Conservation (phyloP, 345 rosid species). For the Garcia nutans region DNA sequence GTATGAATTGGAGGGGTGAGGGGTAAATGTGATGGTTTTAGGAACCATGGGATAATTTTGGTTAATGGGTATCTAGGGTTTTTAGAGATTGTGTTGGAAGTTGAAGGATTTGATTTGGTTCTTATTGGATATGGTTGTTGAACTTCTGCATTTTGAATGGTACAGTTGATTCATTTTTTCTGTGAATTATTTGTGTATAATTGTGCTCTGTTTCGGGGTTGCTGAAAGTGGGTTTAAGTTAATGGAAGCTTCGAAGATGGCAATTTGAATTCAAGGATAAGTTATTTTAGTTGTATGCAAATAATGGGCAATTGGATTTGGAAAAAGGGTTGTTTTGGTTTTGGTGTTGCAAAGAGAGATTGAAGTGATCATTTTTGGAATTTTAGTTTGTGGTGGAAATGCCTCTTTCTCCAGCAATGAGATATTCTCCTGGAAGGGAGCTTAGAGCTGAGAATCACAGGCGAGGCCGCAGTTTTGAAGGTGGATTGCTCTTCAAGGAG, state of each 20-base stretch:
- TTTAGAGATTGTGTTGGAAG: conserved; percentile 8
- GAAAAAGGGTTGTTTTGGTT: conserved; percentile 1
- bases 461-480: conserved; percentile 74
- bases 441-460: conserved; percentile 56
- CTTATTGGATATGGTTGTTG: conserved; percentile 8
- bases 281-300: conserved; percentile 14
- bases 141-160: conserved; percentile 17
- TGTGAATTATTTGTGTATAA: neutral
- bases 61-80: conserved; percentile 39
- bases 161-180: conserved; percentile 15
- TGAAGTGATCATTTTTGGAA: conserved; percentile 21
- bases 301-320: conserved; percentile 23
- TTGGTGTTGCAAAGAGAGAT: conserved; percentile 7
- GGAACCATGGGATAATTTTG: conserved; percentile 11
- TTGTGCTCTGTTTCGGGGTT: neutral
- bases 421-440: conserved; percentile 77
- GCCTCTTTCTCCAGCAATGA: conserved; percentile 90
- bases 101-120: conserved; percentile 10
- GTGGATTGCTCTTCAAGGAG: conserved; percentile 57
- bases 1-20: conserved; percentile 28
- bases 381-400: conserved; percentile 35
- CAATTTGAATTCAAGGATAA: conserved; percentile 2
- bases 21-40: conserved; percentile 22
- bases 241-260: conserved; percentile 5
- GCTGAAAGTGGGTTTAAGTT: conserved; percentile 11